A percentile compares a stretch with the other conserved stretches of the same genome.
These are phyloP conservation scores for Suhomyces maxii DNA, from an alignment of 1,139 yeast species.

Conservation along the genomic window DNA sequence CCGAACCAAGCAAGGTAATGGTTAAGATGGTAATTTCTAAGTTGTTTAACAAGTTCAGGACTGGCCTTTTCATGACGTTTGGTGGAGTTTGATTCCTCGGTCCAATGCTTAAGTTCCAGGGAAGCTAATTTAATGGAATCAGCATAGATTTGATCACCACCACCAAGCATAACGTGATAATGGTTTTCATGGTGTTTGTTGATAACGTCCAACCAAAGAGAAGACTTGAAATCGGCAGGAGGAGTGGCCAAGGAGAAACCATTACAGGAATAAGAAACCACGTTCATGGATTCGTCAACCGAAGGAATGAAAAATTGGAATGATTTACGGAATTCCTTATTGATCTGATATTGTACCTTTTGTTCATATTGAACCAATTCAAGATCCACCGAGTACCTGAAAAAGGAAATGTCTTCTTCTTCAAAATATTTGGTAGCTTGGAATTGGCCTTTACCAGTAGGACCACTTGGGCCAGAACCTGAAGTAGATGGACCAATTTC, in stretches of 20 bases:
- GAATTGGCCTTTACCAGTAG: conserved; percentile 41
- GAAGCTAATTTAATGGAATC: conserved; percentile 73
- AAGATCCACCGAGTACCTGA: conserved; percentile 60
- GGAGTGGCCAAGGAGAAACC: conserved; percentile 84
- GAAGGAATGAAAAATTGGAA: conserved; percentile 63
- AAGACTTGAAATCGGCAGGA: conserved; percentile 64
- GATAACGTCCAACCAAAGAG: conserved; percentile 84
- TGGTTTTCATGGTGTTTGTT: conserved; percentile 60
- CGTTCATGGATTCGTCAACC: conserved; percentile 64
- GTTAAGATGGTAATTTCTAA: conserved; percentile 64
- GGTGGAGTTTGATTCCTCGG: conserved; percentile 48
- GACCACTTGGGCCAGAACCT: conserved; percentile 9
- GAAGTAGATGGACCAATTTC: conserved; percentile 37
- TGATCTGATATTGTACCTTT: conserved; percentile 58
- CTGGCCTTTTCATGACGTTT: conserved; percentile 44
- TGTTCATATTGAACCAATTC: conserved; percentile 51
- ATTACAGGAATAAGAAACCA: conserved; percentile 82
- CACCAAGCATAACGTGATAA: conserved; percentile 94
- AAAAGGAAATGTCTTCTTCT: conserved; percentile 56
- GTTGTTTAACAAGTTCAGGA: conserved; percentile 50
- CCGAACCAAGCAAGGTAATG: conserved; percentile 91
- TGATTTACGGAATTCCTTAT: conserved; percentile 38
- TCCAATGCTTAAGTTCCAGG: conserved; percentile 61
- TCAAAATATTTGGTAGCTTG: conserved; percentile 42
- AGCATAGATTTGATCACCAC: conserved; percentile 94